phyloP scores from a whole-genome alignment of 495 filamentous ascomycete genomes.

The Lasiosphaeriaceae sp. region DNA sequence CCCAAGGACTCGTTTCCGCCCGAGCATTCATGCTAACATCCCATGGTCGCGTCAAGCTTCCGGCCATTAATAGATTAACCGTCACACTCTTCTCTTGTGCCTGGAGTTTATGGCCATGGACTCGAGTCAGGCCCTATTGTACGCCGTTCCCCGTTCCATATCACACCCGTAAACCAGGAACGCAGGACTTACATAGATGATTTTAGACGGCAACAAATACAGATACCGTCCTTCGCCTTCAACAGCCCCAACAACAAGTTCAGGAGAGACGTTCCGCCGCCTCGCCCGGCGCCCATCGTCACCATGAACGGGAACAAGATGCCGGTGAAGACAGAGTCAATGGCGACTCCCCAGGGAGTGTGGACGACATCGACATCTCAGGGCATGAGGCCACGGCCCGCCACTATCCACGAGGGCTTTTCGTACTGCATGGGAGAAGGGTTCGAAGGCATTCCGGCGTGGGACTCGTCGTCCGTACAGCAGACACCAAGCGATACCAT shows the following conservation, averaged over 20 bases:
- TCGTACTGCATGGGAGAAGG: conserved; percentile 52
- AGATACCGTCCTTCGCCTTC: conserved; percentile 40
- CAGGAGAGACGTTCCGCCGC: conserved; percentile 33
- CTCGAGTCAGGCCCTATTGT: conserved; percentile 39
- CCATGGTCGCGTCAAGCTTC: conserved; percentile 22
- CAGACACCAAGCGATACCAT: conserved; percentile 44
- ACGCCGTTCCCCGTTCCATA: conserved; percentile 21
- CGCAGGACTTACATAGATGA: conserved; percentile 24
- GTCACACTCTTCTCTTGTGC: conserved; percentile 27
- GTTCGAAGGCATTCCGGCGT: conserved; percentile 47
- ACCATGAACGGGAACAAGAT: conserved; percentile 42
- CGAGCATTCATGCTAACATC: conserved; percentile 35
- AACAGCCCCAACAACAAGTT: conserved; percentile 35
- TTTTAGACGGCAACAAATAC: conserved; percentile 40
- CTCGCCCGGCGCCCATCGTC: conserved; percentile 31
- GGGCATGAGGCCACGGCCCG: conserved; percentile 45
- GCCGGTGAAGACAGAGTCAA: conserved; percentile 33
- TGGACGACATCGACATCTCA: conserved; percentile 45
- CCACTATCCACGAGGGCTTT: conserved; percentile 58
- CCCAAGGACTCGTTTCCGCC: conserved; percentile 18
- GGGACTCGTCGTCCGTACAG: conserved; percentile 51
- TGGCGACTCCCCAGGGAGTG: conserved; percentile 33
- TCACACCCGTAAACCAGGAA: conserved; percentile 19
- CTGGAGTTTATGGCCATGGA: conserved; percentile 34
- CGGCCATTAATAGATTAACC: conserved; percentile 35